Base-by-base conservation (phyloP, 805 yeast species). In the Schwanniomyces sp. region DNA sequence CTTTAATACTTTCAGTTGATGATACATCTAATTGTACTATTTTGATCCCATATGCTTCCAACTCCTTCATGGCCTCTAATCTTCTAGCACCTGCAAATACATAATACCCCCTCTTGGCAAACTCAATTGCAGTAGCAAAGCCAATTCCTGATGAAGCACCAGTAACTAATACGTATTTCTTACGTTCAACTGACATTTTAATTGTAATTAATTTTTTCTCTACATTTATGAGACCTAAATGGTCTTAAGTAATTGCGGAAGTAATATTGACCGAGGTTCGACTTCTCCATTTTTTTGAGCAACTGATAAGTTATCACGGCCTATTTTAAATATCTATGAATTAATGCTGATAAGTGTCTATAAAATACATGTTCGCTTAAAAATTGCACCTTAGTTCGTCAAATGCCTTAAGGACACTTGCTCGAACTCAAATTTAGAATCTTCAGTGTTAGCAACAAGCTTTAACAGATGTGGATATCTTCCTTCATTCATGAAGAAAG, bases 41-140 rank as follows among this genome's bases (percentile, higher is more conserved):
- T 24, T 61, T 66, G 3, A 85, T 67, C 0, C 79, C 77, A 41
- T 69, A 64, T n/a, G 72, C 58, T 7, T 58, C 52, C 49, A 85
- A 66, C 6, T 75, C 73, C 34, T 76, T 72, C 84, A 88, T 84
- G 3, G 79, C 80, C 41, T 74, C 83, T 28, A 79, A 56, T 53
- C 90, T 76, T 62, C 95, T 74, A 2, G 94, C 91, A 47, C 87
- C 84, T 0, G 91, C 91, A 59, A 80, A 86, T 0, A 87, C 90
- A 49, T 70, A 63, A 62, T 75, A 81, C 3, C 85, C 84, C 47
- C 78, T 65, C 21, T 61, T 58, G 6, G 81, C 81, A 43, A 80
- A 67, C 48, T 78, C 82, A 32, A 70, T 66, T 29, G 82, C 72
- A 9, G 77, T 65, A 10, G 78, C 74, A 54, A 57, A 73, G 2